A percentile compares a stretch with the other conserved stretches of the same genome.
These are phyloP conservation scores for Entoloma clypeatum DNA, from an alignment of 1,284 basidiomycete species.

Conservation along the genomic window DNA sequence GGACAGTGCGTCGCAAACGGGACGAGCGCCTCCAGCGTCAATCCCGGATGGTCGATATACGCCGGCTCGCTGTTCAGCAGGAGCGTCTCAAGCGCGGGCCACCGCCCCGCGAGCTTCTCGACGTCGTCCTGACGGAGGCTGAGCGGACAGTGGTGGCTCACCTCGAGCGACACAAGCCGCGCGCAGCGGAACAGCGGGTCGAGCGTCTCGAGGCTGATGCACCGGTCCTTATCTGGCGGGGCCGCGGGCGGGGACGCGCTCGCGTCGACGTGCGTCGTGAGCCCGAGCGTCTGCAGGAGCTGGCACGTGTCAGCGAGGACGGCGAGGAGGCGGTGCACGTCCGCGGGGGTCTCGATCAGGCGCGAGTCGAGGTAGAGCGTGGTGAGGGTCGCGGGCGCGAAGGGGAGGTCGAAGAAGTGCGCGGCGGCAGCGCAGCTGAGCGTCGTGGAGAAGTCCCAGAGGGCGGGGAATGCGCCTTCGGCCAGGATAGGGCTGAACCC, in stretches of 20 bases:
- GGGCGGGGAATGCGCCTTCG: slow-evolving; percentile 49
- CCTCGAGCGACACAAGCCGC: slow-evolving; percentile 44
- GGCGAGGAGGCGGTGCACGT: slow-evolving; percentile 41
- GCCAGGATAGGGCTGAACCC: slow-evolving; percentile 40
- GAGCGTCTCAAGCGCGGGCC: slow-evolving; percentile 46
- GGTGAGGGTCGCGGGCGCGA: slow-evolving; percentile 46
- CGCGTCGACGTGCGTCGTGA: slow-evolving; percentile 32
- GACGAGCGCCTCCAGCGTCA: slow-evolving; percentile 49
- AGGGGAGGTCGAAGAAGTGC: slow-evolving; percentile 41
- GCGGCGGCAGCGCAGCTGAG: slow-evolving; percentile 41
- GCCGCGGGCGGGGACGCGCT: not conserved
- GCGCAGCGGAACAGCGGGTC: slow-evolving; percentile 45
- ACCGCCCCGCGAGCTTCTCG: slow-evolving; percentile 45
- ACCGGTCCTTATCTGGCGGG: slow-evolving; percentile 25
- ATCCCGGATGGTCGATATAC: slow-evolving; percentile 30
- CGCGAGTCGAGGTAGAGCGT: slow-evolving; percentile 49
- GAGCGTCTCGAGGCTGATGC: slow-evolving; percentile 44
- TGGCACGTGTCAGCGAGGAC: slow-evolving; percentile 45
- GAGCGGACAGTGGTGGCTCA: slow-evolving; percentile 52
- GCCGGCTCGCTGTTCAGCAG: slow-evolving; percentile 51
- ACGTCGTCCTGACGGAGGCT: slow-evolving; percentile 44
- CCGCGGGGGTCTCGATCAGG: slow-evolving; percentile 35
- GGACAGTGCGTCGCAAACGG: slow-evolving; percentile 54
- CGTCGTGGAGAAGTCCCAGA: slow-evolving; percentile 50
- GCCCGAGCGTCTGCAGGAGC: slow-evolving; percentile 38